Conservation (phyloP, 73 alveolate genomes). For the Paramecium pentaurelia region DNA sequence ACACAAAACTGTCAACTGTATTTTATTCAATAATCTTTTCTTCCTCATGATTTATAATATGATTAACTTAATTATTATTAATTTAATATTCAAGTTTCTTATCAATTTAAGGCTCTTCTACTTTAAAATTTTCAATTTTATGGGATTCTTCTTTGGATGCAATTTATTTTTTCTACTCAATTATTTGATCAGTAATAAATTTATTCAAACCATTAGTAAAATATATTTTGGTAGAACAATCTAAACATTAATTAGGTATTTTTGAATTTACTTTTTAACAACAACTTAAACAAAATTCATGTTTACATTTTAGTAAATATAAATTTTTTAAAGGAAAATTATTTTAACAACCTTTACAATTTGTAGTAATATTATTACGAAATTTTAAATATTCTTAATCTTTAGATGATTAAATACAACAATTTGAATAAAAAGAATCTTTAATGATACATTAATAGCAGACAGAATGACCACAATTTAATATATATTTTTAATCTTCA, state of each 20-base stretch:
- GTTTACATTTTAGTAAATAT: not conserved
- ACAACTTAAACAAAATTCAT: not conserved
- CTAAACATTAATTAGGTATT: not conserved
- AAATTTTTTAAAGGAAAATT: not conserved
- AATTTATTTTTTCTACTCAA: not conserved
- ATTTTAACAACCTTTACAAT: not conserved
- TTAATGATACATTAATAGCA: not conserved
- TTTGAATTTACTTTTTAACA: not conserved
- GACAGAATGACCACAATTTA: not conserved
- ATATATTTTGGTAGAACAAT: not conserved
- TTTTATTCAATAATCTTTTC: not conserved
- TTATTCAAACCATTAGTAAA: not conserved
- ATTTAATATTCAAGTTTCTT: not conserved
- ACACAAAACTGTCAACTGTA: not conserved
- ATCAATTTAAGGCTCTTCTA: not conserved
- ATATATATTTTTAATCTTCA: not conserved
- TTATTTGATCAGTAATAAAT: not conserved
- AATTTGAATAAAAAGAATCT: not conserved
- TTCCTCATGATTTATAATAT: not conserved
- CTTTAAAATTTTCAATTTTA: not conserved
- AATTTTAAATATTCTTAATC: not conserved
- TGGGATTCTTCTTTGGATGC: not conserved
- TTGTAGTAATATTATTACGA: not conserved
- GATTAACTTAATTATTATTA: too few relatives aligned
- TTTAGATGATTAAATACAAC: not conserved